Evolutionary conservation across 2,329 filamentous ascomycete genomes (phyloP), one percentile per base, ranked within the genome.

Genomic region (Knoxdaviesia proteae): DNA sequence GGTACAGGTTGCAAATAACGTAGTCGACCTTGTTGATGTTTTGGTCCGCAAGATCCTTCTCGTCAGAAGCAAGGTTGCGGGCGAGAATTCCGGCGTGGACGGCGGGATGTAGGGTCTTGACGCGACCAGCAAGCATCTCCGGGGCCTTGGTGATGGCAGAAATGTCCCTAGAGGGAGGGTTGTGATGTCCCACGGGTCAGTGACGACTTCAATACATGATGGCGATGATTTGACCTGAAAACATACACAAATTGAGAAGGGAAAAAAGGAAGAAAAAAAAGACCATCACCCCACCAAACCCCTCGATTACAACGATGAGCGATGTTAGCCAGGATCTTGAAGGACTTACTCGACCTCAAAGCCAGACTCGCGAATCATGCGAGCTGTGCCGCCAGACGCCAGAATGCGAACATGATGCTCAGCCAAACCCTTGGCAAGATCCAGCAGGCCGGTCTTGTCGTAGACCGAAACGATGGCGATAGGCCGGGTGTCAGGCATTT

Each of bases 1-100:
- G 90, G 63, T 98, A 96, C 44, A 98, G 73, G 66, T 98, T 98
- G 79, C 90, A 96, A 58, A 98, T 80, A 53, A 94, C 84, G 54
- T 80, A 93, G 71, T 93, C 84, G 46, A 94, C 84, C 66, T 93
- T 93, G 66, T 82, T 73, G 59, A 94, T 94, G 63, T 86, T 90
- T 65, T 93, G 84, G 61, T 90, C 82, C 42, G 84, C 84, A 41
- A 98, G 78, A 57, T 98, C 90, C 63, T 94, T 92, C 65, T 96
- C 84, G 62, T 98, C 90, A 9, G 87, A 88, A 51, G 82, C 86
- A 51, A 96, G 79, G 62, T 96, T 78, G 50, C 90, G 84, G 47
- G 90, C 90, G 48, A 98, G 79, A 53, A 98, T 96, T 50, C 82
- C 82, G 49, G 79, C 81, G 56, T 87, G 81, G 46, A 93, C 87